phyloP scores from a whole-genome alignment of 139 green algal species.

The Picochlorum sp. region DNA sequence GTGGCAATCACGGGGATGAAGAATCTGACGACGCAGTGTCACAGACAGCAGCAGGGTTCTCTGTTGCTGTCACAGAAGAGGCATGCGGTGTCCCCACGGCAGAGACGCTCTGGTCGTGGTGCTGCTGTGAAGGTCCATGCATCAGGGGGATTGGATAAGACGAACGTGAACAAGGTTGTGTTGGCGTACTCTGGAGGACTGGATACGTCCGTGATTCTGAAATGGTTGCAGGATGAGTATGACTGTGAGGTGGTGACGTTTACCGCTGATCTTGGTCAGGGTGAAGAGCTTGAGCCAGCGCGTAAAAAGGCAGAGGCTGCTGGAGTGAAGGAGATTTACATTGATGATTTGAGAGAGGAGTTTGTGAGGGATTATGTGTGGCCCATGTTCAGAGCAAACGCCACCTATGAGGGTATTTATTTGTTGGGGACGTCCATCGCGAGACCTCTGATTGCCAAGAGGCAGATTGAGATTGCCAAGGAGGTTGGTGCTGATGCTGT shows the following conservation, averaged over 20 bases:
- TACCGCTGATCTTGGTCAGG: constrained; percentile 93
- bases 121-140: not conserved
- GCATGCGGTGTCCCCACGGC: no score
- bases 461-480: constrained; percentile 95
- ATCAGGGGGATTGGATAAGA: not conserved
- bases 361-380: constrained; percentile 98
- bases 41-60: no score
- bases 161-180: constrained; percentile 78
- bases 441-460: constrained; percentile 96
- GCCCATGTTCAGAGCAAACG: constrained; percentile 97
- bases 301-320: constrained; percentile 80
- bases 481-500: constrained; percentile 92
- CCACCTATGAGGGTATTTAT: constrained; percentile 97
- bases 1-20: no score
- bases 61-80: no score
- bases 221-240: constrained; percentile 96
- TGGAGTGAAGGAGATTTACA: constrained; percentile 96
- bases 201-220: constrained; percentile 98
- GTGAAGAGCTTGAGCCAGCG: constrained; percentile 71
- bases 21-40: no score
- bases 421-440: constrained; percentile 98
- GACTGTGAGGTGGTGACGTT: constrained; percentile 97
- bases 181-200: constrained; percentile 91
- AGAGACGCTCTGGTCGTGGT: not conserved
- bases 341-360: constrained; percentile 96